Base-by-base conservation (phyloP, 352 stramenopile genomes). In the Pythium pectinolyticum region DNA sequence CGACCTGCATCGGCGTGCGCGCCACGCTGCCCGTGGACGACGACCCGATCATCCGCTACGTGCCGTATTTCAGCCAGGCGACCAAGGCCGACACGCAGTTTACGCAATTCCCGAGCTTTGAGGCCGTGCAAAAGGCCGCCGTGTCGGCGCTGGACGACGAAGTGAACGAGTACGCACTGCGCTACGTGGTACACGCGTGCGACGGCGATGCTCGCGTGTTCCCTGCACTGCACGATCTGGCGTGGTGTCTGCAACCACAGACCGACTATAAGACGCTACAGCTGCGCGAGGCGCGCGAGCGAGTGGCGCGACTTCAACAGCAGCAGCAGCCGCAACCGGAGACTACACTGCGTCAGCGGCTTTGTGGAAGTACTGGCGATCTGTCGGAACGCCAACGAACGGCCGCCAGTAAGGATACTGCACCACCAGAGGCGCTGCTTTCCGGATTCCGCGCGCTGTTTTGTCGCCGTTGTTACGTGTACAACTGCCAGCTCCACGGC, bases 31-130 rank as follows among this genome's bases (percentile, higher is more conserved):
- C 73, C 17, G 75, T 91, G 17, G 75, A 90, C 27, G 84, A 93
- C 59, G 84, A 93, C 51, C 84, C 84, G 37, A 91, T 93, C 71
- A 88, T 93, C 63, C 84, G 84, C 24, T 89, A 87, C 55, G 80
- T 89, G 35, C 82, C 82, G 43, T 77, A 78, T 28, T 88, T 90
- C 48, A 77, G 46, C 25, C 72, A 67, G 11, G 47, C 61, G 17
- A 62, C 28, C 35, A 77, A 67, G 25, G 69, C 54, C 5, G 57
- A 61, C 12, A 78, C 73, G 9, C 31, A 56, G 14, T 72, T 64
- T 27, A 50, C 61, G 19, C 68, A 78, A 27, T 75, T 88, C 28
- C 61, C 73, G 19, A 70, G 59, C 32, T 73, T 75, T 19, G 80
- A 73, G 10, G 57, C 55, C 3, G 57, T 41, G 20, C 66, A 61